A percentile compares a stretch with the other conserved stretches of the same genome.
These are phyloP conservation scores for Amaranthus hypochondriacus DNA, from an alignment of 148 eudicot species.

Conservation along the genomic window DNA sequence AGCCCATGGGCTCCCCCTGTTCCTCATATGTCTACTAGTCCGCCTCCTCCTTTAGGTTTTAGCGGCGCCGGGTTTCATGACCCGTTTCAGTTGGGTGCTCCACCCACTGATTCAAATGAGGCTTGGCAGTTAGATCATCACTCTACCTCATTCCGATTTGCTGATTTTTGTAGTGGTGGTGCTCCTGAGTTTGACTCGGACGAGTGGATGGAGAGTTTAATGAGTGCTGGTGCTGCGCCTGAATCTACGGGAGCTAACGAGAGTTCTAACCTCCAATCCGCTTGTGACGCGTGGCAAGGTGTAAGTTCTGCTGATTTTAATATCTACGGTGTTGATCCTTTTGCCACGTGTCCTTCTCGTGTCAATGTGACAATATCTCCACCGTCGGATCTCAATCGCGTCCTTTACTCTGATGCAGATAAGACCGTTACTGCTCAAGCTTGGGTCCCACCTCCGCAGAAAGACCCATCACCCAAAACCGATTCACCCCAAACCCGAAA, in stretches of 20 bases:
- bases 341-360: constrained; percentile 38
- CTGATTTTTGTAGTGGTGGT: constrained; percentile 38
- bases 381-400: constrained; percentile 56
- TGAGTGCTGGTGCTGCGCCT: constrained; percentile 46
- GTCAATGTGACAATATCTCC: constrained; percentile 32
- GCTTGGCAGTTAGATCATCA: constrained; percentile 41
- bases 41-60: constrained; percentile 29
- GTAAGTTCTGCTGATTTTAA: constrained; percentile 17
- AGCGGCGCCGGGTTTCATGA: constrained; percentile 38
- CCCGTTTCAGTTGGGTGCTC: constrained; percentile 40
- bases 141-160: constrained; percentile 43
- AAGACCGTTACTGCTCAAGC: constrained; percentile 25
- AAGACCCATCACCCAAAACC: background rate
- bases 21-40: constrained; percentile 24
- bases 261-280: constrained; percentile 19
- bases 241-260: constrained; percentile 32
- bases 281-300: constrained; percentile 43
- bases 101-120: constrained; percentile 30
- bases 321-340: constrained; percentile 47
- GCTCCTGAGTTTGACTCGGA: constrained; percentile 72
- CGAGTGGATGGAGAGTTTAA: constrained; percentile 90
- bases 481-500: background rate
- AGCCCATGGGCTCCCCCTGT: constrained; percentile 37
- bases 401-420: constrained; percentile 40
- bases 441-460: constrained; percentile 32